Base-by-base conservation (phyloP, 1,284 basidiomycete species). In the Apiotrichum veenhuisii region DNA sequence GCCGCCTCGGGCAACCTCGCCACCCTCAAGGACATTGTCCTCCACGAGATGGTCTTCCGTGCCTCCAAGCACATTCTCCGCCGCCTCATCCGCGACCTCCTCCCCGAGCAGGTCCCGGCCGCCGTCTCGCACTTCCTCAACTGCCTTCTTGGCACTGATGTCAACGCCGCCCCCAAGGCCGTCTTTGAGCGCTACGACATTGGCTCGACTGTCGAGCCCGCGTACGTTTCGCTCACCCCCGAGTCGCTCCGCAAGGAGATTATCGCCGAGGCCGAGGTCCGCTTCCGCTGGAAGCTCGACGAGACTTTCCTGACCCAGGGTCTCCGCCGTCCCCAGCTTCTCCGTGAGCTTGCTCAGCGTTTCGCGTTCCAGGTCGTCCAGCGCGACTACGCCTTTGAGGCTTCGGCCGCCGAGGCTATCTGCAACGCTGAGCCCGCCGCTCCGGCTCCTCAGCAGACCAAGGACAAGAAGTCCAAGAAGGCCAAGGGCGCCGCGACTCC, bases 101-200 rank as follows among this genome's bases (percentile, higher is more conserved):
- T 69, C 17, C 66, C 74, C 20, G 75, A 77, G 62, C 77, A 80
- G 58, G 68, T 74, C 47, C 69, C 78, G 4, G 66, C 58, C 52
- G 73, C 77, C 52, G 67, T 81, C 54, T 78, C 82, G 17, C 82
- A 84, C 74, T 82, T 83, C 77, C 76, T 82, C 71, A 83, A 83
- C 76, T 83, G 82, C 63, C 75, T 84, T 7, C 66, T 83, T n/a
- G 82, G 82, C 48, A 64, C 75, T 11, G 67, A 66, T 9, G 50
- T 76, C 59, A 78, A 81, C 66, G 49, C 78, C 18, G 64, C 68
- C 11, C 81, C 81, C 14, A 65, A 71, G 44, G 74, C 81, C 17
- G 58, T 64, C 12, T 76, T 69, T 66, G 69, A 74, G 52, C 62
- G 75, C n/a, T 62, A 72, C 55, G 67, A 73, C 46, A 64, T 77